Evolutionary conservation across 2,329 filamentous ascomycete genomes (phyloP).

Genomic region (Penicillium sp.): DNA sequence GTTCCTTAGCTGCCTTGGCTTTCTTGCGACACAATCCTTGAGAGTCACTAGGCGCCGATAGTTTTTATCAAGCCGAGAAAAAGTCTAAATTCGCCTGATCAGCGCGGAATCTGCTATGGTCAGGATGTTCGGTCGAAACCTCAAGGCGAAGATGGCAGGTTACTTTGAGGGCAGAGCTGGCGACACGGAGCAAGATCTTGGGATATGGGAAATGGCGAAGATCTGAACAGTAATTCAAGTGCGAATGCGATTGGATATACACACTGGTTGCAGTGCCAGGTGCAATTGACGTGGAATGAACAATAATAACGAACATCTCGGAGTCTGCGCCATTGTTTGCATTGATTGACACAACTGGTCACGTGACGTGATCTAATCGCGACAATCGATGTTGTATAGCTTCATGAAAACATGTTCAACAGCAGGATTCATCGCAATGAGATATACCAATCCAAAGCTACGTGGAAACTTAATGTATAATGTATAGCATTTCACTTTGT

Average conservation of each 20-base stretch:
- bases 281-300: neutral
- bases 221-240: neutral
- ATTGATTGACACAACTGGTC: conserved; percentile 9
- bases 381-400: neutral
- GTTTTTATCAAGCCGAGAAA: neutral
- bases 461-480: conserved; percentile 10
- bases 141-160: too few species aligned
- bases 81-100: neutral
- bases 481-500: conserved; percentile 21
- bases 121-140: too few species aligned
- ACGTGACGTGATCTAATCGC: conserved; percentile 4
- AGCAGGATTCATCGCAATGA: too few species aligned
- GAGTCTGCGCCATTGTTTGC: conserved; percentile 14
- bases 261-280: neutral
- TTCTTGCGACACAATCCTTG: too few species aligned
- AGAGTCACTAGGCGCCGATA: too few species aligned
- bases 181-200: too few species aligned
- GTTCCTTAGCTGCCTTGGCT: too few species aligned
- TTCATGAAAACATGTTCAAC: too few species aligned
- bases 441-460: too few species aligned
- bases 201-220: neutral
- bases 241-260: too few species aligned
- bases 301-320: conserved; percentile 1
- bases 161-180: too few species aligned
- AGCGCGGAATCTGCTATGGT: neutral